Percentiles rank a stretch among this genome's conserved stretches.
Evolutionary conservation across 2,329 filamentous ascomycete species (phyloP).

Genomic region (Diaporthe eres): DNA sequence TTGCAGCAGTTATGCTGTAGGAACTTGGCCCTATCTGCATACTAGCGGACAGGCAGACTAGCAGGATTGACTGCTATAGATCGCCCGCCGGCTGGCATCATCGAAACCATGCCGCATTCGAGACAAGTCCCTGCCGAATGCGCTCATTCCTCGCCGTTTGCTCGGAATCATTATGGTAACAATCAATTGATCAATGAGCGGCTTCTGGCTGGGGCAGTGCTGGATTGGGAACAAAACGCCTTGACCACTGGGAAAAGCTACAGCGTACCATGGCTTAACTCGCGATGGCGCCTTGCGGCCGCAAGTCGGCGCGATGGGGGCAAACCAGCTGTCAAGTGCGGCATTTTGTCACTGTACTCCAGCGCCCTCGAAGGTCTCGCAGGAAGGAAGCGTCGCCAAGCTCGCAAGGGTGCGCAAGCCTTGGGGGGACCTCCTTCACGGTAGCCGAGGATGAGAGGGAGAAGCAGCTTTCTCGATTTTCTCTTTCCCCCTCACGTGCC

Average conservation of each 20-base stretch:
- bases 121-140: not conserved
- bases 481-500: conserved; percentile 2
- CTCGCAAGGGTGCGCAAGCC: not conserved
- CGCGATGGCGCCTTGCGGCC: not conserved
- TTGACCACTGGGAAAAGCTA: not conserved
- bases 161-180: not conserved
- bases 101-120: conserved; percentile 16
- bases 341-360: not conserved
- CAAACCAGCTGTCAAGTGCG: conserved; percentile 1
- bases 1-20: not conserved
- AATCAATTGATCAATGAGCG: not conserved
- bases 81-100: conserved; percentile 19
- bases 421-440: not conserved
- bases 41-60: not conserved
- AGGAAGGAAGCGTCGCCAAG: conserved; percentile 16
- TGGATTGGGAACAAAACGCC: not conserved
- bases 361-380: not conserved
- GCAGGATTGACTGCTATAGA: not conserved
- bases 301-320: not conserved
- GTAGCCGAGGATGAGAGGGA: not conserved
- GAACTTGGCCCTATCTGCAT: not conserved
- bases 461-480: not conserved
- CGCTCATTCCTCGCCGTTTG: conserved; percentile 11
- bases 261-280: not conserved
- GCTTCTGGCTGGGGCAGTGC: not conserved